Percentiles rank a stretch among this genome's conserved stretches.
Conservation (phyloP, 768 basidiomycete species). For the Suillus fuscotomentosus region DNA sequence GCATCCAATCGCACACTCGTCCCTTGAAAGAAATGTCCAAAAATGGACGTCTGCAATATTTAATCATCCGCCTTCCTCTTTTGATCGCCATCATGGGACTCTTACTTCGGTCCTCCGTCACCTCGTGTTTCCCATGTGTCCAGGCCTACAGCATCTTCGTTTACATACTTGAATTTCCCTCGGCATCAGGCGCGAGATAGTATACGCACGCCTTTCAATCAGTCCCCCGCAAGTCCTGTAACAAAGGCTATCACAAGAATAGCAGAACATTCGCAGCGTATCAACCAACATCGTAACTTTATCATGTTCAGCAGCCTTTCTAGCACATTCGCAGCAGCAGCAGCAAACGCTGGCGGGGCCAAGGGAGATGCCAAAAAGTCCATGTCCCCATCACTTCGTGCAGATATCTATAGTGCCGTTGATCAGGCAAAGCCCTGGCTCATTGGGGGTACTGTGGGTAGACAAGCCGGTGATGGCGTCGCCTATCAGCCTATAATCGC, state of each 20-base stretch:
- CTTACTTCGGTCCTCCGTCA: background rate
- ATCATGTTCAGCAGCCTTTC: slow-evolving; percentile 48
- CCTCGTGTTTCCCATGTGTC: slow-evolving; percentile 24
- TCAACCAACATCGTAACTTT: background rate
- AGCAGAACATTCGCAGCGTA: background rate
- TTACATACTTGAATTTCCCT: slow-evolving; percentile 16
- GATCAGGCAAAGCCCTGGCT: slow-evolving; percentile 50
- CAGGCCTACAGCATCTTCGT: slow-evolving; percentile 7
- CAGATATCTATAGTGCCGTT: slow-evolving; percentile 49
- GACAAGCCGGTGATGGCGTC: slow-evolving; percentile 55
- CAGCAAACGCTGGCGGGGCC: slow-evolving; percentile 20
- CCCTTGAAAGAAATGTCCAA: background rate
- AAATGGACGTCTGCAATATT: background rate
- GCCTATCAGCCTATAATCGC: slow-evolving; percentile 45
- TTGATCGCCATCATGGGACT: background rate
- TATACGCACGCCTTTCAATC: background rate
- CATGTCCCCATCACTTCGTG: slow-evolving; percentile 48
- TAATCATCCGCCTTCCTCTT: background rate
- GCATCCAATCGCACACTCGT: background rate
- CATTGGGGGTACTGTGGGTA: slow-evolving; percentile 33
- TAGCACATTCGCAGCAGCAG: slow-evolving; percentile 37
- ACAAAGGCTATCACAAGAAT: slow-evolving; percentile 2
- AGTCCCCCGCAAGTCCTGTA: background rate
- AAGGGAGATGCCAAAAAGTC: slow-evolving; percentile 36
- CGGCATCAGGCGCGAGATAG: background rate